phyloP scores from a whole-genome alignment of 1,284 basidiomycete genomes.

The Sporisorium exsertum region DNA sequence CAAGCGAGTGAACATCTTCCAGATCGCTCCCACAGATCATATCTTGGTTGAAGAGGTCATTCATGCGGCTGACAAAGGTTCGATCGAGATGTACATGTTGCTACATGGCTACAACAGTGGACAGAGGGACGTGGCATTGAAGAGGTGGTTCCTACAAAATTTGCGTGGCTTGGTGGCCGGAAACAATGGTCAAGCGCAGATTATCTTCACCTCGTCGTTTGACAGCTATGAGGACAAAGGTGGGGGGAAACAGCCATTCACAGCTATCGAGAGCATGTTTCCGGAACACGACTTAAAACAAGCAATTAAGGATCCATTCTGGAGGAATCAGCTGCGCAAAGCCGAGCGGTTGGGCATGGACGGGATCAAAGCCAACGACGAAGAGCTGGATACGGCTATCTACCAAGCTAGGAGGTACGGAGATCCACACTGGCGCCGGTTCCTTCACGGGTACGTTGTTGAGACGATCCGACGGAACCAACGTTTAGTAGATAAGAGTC shows the following conservation, averaged over 20 bases:
- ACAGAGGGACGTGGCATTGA: slow-evolving; percentile 6
- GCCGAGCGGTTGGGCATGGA: not conserved
- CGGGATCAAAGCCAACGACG: not conserved
- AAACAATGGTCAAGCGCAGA: slow-evolving; percentile 11
- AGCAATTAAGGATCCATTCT: slow-evolving; percentile 33
- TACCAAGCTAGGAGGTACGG: slow-evolving; percentile 3
- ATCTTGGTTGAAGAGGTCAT: slow-evolving; percentile 14
- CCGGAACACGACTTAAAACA: slow-evolving; percentile 24
- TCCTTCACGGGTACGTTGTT: not conserved
- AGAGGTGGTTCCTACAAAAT: slow-evolving; percentile 17
- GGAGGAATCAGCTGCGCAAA: slow-evolving; percentile 17
- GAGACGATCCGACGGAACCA: not conserved
- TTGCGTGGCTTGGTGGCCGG: slow-evolving; percentile 5
- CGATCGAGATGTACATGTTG: slow-evolving; percentile 27
- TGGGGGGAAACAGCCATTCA: slow-evolving; percentile 34
- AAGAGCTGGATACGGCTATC: slow-evolving; percentile 12
- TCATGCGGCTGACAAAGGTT: slow-evolving; percentile 13
- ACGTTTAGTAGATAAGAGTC: not conserved
- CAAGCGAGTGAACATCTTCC: slow-evolving; percentile 22
- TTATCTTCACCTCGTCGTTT: slow-evolving; percentile 28
- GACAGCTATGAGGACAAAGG: slow-evolving; percentile 20
- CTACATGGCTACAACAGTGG: slow-evolving; percentile 46
- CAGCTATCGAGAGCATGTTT: slow-evolving; percentile 11
- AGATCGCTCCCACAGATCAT: slow-evolving; percentile 26
- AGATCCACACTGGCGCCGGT: not conserved